Evolutionary conservation across 257 asterid genomes (phyloP).

Genomic region (Solanum sitiens): DNA sequence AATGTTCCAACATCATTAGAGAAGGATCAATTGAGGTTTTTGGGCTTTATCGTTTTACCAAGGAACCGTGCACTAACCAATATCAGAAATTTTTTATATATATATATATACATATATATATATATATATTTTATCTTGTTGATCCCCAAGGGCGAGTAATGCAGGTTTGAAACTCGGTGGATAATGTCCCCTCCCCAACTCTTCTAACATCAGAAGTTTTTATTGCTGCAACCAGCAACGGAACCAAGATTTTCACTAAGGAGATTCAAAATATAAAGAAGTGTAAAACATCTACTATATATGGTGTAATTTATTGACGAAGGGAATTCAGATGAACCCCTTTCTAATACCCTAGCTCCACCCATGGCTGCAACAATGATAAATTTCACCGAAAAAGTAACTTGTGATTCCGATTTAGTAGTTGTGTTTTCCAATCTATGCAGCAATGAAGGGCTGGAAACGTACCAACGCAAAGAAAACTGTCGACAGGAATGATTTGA

Average conservation of each 20-base stretch:
- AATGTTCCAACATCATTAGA: background rate
- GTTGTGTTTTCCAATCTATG: background rate
- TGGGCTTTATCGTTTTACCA: background rate
- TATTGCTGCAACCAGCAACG: background rate
- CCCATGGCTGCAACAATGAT: background rate
- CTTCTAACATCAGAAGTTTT: background rate
- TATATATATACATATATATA: too few species aligned
- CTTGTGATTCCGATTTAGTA: background rate
- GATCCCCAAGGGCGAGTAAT: background rate
- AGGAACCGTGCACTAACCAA: background rate
- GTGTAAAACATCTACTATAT: background rate
- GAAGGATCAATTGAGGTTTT: background rate
- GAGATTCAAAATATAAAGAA: background rate
- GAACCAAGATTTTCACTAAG: background rate
- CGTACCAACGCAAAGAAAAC: constrained; percentile 77
- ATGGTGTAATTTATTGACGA: background rate
- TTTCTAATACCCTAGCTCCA: background rate
- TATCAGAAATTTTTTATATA: too few species aligned
- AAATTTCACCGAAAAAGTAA: background rate
- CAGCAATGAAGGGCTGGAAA: background rate
- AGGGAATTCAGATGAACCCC: background rate
- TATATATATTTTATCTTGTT: background rate
- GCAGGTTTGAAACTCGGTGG: background rate
- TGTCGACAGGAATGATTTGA: constrained; percentile 84
- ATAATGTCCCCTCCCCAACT: background rate